Conservation (phyloP, 805 yeast genomes). For the Zygosaccharomyces siamensis region DNA sequence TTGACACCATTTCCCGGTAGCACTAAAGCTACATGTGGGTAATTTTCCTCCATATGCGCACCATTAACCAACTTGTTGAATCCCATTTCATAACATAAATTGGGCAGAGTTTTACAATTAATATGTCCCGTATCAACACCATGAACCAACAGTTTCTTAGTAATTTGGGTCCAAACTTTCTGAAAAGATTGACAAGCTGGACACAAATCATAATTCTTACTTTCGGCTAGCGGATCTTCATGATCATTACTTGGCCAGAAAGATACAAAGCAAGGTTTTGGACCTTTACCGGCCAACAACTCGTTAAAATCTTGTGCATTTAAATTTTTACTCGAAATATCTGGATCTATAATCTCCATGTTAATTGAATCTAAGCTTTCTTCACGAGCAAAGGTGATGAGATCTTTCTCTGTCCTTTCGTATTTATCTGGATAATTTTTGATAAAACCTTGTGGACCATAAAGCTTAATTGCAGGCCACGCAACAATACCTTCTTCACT, state of each 20-base stretch:
- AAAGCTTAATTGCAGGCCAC: conserved; percentile 72
- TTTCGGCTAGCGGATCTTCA: conserved; percentile 26
- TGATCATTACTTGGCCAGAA: conserved; percentile 59
- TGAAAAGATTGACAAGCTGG: conserved; percentile 48
- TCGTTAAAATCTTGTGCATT: conserved; percentile 42
- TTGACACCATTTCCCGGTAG: conserved; percentile 42
- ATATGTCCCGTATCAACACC: conserved; percentile 48
- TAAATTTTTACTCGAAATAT: conserved; percentile 40
- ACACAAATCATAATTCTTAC: conserved; percentile 40
- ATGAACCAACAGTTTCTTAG: conserved; percentile 42
- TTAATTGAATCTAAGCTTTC: conserved; percentile 45
- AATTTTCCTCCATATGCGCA: conserved; percentile 13
- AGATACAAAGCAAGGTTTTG: conserved; percentile 51
- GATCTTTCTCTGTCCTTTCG: conserved; percentile 44
- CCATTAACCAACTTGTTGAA: conserved; percentile 33
- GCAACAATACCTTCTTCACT: conserved; percentile 52
- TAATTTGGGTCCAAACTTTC: conserved; percentile 53
- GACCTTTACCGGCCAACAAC: conserved; percentile 47
- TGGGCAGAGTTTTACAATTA: conserved; percentile 50
- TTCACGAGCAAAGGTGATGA: conserved; percentile 51
- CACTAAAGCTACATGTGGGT: conserved; percentile 47
- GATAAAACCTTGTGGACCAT: conserved; percentile 50
- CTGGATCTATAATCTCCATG: conserved; percentile 35
- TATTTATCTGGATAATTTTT: conserved; percentile 46
- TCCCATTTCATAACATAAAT: conserved; percentile 51